Evolutionary conservation across 805 yeast genomes (phyloP).

Genomic region (Yarrowia bubula): DNA sequence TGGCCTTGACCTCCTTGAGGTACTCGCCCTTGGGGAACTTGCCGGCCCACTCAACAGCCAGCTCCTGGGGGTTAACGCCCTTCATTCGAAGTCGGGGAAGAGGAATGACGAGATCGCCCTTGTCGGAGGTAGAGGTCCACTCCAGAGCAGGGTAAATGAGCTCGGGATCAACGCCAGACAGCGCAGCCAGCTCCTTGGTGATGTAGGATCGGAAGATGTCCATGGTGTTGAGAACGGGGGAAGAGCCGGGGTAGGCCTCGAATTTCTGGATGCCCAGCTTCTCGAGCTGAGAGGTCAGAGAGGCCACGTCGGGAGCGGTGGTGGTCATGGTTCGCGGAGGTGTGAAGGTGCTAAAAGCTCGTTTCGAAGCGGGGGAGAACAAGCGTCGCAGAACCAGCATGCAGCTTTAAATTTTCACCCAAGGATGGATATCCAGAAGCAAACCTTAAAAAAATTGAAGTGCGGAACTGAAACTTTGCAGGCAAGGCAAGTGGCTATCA

Average conservation of each 20-base stretch:
- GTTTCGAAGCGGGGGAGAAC: slow-evolving; percentile 4
- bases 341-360: neutral
- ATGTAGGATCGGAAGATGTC: slow-evolving; percentile 90
- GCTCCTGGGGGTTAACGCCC: slow-evolving; percentile 74
- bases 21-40: slow-evolving; percentile 71
- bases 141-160: slow-evolving; percentile 83
- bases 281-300: slow-evolving; percentile 1
- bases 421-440: neutral
- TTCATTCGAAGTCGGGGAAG: slow-evolving; percentile 86
- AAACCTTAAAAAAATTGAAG: neutral
- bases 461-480: neutral
- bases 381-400: slow-evolving; percentile 20
- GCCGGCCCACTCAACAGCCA: slow-evolving; percentile 74
- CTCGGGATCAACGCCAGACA: slow-evolving; percentile 68
- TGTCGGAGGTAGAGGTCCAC: slow-evolving; percentile 77
- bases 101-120: slow-evolving; percentile 91
- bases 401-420: slow-evolving; percentile 23
- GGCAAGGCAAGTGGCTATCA: too few relatives aligned
- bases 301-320: slow-evolving; percentile 5
- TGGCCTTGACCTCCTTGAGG: slow-evolving; percentile 68
- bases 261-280: slow-evolving; percentile 29
- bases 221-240: slow-evolving; percentile 74
- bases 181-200: slow-evolving; percentile 66
- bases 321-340: neutral
- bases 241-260: slow-evolving; percentile 49